A percentile compares a stretch with the other conserved stretches of the same genome.
Conservation (phyloP, 805 yeast genomes). For the Candida alai region DNA sequence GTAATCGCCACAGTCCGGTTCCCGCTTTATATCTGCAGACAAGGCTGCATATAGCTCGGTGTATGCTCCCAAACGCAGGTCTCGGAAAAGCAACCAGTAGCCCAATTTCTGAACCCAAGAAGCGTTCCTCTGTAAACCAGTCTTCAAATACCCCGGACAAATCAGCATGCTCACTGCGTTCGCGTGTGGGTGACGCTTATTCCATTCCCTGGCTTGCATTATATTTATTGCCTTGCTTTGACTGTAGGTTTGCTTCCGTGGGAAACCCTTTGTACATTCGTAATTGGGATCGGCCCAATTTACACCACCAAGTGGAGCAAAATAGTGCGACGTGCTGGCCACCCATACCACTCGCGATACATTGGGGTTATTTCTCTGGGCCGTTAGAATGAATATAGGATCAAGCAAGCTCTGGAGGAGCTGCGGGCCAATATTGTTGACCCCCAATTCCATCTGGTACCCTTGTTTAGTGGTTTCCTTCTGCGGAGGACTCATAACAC, state of each 20-base stretch:
- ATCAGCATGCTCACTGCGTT: conserved; percentile 30
- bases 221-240: conserved; percentile 42
- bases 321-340: conserved; percentile 34
- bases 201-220: conserved; percentile 34
- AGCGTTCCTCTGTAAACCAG: conserved; percentile 31
- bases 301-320: conserved; percentile 28
- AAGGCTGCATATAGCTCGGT: conserved; percentile 43
- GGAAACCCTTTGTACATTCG: conserved; percentile 13
- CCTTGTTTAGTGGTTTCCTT: conserved; percentile 38
- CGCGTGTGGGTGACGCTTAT: conserved; percentile 22
- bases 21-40: conserved; percentile 30
- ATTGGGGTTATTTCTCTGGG: conserved; percentile 17
- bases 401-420: conserved; percentile 37
- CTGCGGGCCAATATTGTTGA: conserved; percentile 45
- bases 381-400: conserved; percentile 33
- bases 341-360: conserved; percentile 44
- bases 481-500: conserved; percentile 24
- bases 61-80: conserved; percentile 38
- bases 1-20: conserved; percentile 31
- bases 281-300: conserved; percentile 28
- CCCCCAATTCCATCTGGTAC: conserved; percentile 43
- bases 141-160: conserved; percentile 40
- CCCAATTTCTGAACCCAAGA: conserved; percentile 6
- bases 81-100: conserved; percentile 13
- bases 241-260: conserved; percentile 24